Evolutionary conservation across 257 asterid genomes (phyloP).

Genomic region (Catharanthus roseus): DNA sequence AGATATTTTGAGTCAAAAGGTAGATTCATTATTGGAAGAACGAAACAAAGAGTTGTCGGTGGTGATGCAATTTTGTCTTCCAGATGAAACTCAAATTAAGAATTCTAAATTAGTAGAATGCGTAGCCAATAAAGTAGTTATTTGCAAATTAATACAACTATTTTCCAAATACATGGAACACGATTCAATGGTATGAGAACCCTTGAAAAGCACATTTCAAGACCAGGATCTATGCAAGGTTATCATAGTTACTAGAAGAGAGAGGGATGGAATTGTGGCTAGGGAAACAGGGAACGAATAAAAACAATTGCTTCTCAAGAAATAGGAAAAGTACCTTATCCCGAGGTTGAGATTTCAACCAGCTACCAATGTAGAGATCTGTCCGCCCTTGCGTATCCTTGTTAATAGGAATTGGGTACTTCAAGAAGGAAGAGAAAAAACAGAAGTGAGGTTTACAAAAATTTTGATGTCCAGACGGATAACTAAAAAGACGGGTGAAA

Average conservation of each 20-base stretch:
- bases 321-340: slow-evolving; percentile 52
- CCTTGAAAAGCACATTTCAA: background rate
- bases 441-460: slow-evolving; percentile 9
- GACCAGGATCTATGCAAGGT: background rate
- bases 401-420: slow-evolving; percentile 69
- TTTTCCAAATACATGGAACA: too few relatives aligned
- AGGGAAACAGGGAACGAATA: background rate
- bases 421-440: slow-evolving; percentile 10
- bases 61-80: too few relatives aligned
- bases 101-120: too few relatives aligned
- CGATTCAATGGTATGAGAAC: background rate
- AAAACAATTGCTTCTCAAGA: background rate
- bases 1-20: too few relatives aligned
- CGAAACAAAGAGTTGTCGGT: too few relatives aligned
- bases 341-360: slow-evolving; percentile 83
- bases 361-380: slow-evolving; percentile 63
- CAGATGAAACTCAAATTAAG: too few relatives aligned
- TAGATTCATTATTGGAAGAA: too few relatives aligned
- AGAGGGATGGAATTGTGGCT: background rate
- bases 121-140: too few relatives aligned
- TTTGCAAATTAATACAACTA: too few relatives aligned
- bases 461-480: background rate
- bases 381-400: slow-evolving; percentile 81
- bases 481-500: background rate
- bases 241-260: background rate